phyloP scores from a whole-genome alignment of 2,329 filamentous ascomycete species.

The Colletotrichum tabaci region DNA sequence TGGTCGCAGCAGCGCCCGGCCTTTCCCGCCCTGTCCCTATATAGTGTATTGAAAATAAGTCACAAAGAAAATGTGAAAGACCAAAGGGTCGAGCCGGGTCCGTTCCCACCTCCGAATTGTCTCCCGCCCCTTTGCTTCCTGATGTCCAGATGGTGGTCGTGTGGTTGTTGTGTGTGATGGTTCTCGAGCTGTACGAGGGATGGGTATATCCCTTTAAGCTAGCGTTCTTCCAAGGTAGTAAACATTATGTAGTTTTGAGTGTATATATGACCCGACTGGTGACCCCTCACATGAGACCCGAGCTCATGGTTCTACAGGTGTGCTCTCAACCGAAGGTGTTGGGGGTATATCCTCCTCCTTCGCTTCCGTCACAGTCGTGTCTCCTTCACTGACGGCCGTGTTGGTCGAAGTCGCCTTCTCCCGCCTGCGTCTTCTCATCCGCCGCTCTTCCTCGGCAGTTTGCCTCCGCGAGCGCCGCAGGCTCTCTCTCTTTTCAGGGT shows the following conservation, averaged over 20 bases:
- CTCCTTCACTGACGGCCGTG: conserved; percentile 45
- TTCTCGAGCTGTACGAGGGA: conserved; percentile 2
- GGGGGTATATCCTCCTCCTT: conserved; percentile 43
- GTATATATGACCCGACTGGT: conserved; percentile 39
- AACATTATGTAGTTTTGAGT: conserved; percentile 42
- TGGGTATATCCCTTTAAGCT: conserved; percentile 31
- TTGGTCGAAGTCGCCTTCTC: conserved; percentile 67
- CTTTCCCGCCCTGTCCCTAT: not conserved
- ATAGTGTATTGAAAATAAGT: not conserved
- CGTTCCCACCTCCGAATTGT: not conserved
- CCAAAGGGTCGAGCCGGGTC: not conserved
- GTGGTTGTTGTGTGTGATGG: conserved; percentile 7
- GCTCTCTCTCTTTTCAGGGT: conserved; percentile 68
- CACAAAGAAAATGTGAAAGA: conserved; percentile 10
- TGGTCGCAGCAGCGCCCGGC: not conserved
- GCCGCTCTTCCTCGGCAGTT: conserved; percentile 84
- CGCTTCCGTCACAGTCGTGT: conserved; percentile 36
- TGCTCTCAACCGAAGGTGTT: conserved; percentile 42
- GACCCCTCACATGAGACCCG: conserved; percentile 30
- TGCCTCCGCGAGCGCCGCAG: conserved; percentile 75
- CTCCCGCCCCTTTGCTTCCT: not conserved
- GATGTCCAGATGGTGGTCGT: conserved; percentile 4
- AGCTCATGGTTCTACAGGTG: conserved; percentile 42
- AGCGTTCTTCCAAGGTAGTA: conserved; percentile 39
- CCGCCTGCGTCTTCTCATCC: conserved; percentile 75